Evolutionary conservation across 257 asterid species (phyloP), one percentile per base, ranked within the genome.

Genomic region (Thymus mandschuricus): DNA sequence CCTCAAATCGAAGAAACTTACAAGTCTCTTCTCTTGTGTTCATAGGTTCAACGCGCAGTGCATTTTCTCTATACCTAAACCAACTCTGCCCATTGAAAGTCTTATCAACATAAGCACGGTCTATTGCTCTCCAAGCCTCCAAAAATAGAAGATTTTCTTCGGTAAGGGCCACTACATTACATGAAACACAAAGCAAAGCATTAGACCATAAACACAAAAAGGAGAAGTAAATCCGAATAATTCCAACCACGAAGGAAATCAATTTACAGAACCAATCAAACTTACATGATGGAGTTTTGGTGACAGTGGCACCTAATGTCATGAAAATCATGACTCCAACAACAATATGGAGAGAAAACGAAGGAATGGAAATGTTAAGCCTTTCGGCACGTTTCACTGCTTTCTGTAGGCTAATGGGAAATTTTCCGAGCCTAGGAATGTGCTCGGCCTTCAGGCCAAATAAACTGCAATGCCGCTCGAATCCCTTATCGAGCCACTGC

Each of bases 91-190:
- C 99, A 46, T 92, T 95, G 85, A 95, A 95, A 68, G 76, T 86
- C 70, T 95, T 95, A 82, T 95, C 99, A 70, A 95, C 82, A 83
- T 89, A 95, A 51, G 98, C 99, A 52, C 98, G 96, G 79, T 95
- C 98, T 64, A 95, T 71, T 46, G 94, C 90, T 86, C 98, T 85
- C 99, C 99, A 95, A 1, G 99, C 97, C 87, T 95, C 99, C 86
- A 95, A 65, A 77, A 95, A 95, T 38, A 92, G 97, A 71, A 86
- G 91, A 80, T 95, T 92, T 80, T 95, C 98, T 88, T 91, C 97
- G 29, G 76, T 89, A 40, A 94, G 92, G 65, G 97, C 98, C 91
- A 84, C 99, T 94, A 72, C 64, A 77, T 65, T 59, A 31, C 56
- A 68, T 46, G 15, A 48, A 41, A 79, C 52, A 10, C 65, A 38